phyloP scores from a whole-genome alignment of 768 basidiomycete genomes.

The Multifurca ochricompacta region DNA sequence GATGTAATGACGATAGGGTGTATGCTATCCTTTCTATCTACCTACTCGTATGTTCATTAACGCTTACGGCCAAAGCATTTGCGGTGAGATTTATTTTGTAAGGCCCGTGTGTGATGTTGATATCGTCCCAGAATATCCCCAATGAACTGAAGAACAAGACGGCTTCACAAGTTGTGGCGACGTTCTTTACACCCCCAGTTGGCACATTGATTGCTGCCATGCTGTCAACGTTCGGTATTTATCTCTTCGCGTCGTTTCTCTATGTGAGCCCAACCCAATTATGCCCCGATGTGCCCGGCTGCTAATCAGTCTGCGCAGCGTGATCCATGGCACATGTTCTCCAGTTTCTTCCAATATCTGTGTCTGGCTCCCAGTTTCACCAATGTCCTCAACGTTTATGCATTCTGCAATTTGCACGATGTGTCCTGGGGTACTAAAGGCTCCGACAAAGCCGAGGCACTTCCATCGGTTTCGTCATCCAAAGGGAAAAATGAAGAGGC shows the following conservation, averaged over 20 bases:
- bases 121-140: conserved; percentile 45
- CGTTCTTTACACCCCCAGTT: conserved; percentile 68
- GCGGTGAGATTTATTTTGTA: conserved; percentile 36
- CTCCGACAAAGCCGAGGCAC: conserved; percentile 85
- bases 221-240: conserved; percentile 85
- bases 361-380: conserved; percentile 89
- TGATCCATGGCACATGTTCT: conserved; percentile 98
- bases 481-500: conserved; percentile 68
- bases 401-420: conserved; percentile 95
- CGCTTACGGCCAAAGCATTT: conserved; percentile 77
- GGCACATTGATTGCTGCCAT: conserved; percentile 82
- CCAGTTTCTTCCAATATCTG: conserved; percentile 87
- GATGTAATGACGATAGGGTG: conserved; percentile 42
- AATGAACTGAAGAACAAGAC: conserved; percentile 41
- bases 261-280: conserved; percentile 48
- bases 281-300: not conserved
- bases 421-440: conserved; percentile 96
- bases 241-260: conserved; percentile 75
- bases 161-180: conserved; percentile 39
- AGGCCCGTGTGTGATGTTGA: not conserved
- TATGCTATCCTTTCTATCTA: conserved; percentile 81
- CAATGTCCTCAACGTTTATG: conserved; percentile 93
- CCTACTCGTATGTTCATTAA: conserved; percentile 80
- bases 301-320: conserved; percentile 40
- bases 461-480: conserved; percentile 83